Base-by-base conservation (phyloP, 2,329 filamentous ascomycete species). In the Claviceps fusiformis region DNA sequence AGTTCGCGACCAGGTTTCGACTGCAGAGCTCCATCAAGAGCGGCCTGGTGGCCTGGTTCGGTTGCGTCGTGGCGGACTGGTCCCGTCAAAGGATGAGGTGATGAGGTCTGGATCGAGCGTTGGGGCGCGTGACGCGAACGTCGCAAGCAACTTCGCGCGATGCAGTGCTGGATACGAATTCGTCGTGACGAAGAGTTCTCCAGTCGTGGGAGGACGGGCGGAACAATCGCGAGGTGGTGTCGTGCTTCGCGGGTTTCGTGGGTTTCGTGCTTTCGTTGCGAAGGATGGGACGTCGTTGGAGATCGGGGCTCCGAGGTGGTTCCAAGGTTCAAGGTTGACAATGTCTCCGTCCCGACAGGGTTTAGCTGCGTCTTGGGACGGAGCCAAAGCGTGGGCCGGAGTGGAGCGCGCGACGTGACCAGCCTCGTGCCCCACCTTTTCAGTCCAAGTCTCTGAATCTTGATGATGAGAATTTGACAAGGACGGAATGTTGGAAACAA, bases 321-420 rank as follows among this genome's bases (percentile, higher is more conserved):
- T 55, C 43, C 45, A n/a, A 41, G 49, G 47, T 43, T 53, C 27
- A 39, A 54, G 45, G 50, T 52, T 54, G 53, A 43, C 41, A 24
- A 46, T 39, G 33, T 53, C 44, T 41, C 53, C 52, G 45, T 54
- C 49, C 58, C 55, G 37, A 53, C 53, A 56, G 45, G 56, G 57
- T 53, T 56, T 59, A 59, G 55, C 53, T 52, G 48, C 51, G 48
- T 41, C 50, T 11, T 47, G 15, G 46, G 33, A 33, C 9, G 8
- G 17, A 27, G 50, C 15, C 41, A n/a, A 24, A 35, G 51, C 43
- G 52, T 54, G 52, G 52, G 27, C 19, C 24, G 39, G 37, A 7
- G 13, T 29, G 35, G 35, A 37, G 35, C 10, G 29, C 41, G 29
- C 41, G 45, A 47, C 27, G 11, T 46, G 19, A 29, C 6, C 44